These are phyloP conservation scores for Metrosideros polymorpha DNA, from an alignment of 441 rosid genomes.

Conservation along the genomic window DNA sequence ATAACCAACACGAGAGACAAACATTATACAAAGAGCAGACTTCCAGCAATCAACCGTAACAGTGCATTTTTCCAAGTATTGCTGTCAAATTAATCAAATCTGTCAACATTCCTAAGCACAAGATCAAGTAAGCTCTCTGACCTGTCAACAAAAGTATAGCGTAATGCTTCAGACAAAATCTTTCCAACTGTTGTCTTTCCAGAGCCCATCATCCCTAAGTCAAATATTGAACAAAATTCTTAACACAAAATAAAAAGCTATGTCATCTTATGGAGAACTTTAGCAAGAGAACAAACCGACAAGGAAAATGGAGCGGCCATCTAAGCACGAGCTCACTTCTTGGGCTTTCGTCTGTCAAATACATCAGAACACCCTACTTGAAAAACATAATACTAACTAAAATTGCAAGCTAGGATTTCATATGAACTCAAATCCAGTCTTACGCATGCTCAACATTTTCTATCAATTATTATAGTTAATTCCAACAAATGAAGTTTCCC, in stretches of 20 bases:
- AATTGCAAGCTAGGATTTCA: not conserved
- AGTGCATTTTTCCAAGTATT: not conserved
- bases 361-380: not conserved
- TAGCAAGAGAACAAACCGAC: slow-evolving; percentile 27
- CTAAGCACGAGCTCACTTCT: slow-evolving; percentile 17
- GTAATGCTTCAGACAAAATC: slow-evolving; percentile 27
- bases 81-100: not conserved
- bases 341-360: slow-evolving; percentile 22
- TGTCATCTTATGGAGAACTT: not conserved
- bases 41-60: not conserved
- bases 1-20: not conserved
- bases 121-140: not conserved
- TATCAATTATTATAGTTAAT: not conserved
- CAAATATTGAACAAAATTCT: not conserved
- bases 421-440: not conserved
- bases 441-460: not conserved
- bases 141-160: slow-evolving; percentile 37
- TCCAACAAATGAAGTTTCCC: not conserved
- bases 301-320: slow-evolving; percentile 26
- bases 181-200: slow-evolving; percentile 44
- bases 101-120: not conserved
- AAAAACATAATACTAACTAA: not conserved
- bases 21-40: not conserved
- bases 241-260: not conserved
- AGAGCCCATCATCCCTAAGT: slow-evolving; percentile 47